A percentile compares a stretch with the other conserved stretches of the same genome.
Evolutionary conservation across 352 stramenopile species (phyloP).

Genomic region (Phytophthora colocasiae): DNA sequence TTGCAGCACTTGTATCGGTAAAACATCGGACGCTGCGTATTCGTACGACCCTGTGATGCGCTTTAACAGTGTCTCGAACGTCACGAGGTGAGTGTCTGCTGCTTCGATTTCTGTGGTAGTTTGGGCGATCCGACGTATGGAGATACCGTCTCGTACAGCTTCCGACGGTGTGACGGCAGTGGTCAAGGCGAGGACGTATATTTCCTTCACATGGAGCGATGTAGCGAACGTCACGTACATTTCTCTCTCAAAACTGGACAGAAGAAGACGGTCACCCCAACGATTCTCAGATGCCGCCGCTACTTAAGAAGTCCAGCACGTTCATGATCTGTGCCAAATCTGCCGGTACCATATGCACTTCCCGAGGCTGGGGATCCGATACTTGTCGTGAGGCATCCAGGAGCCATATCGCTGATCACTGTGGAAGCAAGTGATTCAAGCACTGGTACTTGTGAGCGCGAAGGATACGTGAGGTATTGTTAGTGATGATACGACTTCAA

Average conservation of each 20-base stretch:
- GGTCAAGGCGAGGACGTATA: conserved; percentile 54
- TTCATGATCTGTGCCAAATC: conserved; percentile 71
- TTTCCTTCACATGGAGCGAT: conserved; percentile 59
- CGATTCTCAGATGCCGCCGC: conserved; percentile 45
- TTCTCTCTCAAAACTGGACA: conserved; percentile 60
- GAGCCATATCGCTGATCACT: conserved; percentile 55
- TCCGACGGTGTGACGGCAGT: conserved; percentile 62
- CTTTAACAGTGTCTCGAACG: conserved; percentile 58
- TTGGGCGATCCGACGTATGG: conserved; percentile 45
- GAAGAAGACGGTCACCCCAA: conserved; percentile 69
- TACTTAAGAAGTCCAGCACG: conserved; percentile 37
- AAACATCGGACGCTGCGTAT: conserved; percentile 58
- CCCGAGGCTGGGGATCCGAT: conserved; percentile 65
- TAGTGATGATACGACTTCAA: background rate
- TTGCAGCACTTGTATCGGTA: conserved; percentile 74
- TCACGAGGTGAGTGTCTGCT: conserved; percentile 67
- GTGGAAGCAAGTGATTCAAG: conserved; percentile 46
- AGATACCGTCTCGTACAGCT: conserved; percentile 42
- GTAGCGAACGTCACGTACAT: conserved; percentile 71
- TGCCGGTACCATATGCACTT: conserved; percentile 66
- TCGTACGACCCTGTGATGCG: conserved; percentile 76
- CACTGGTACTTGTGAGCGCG: conserved; percentile 27
- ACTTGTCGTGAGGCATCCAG: conserved; percentile 53
- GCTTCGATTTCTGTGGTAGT: conserved; percentile 71
- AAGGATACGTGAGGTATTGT: background rate